phyloP scores from a whole-genome alignment of 805 yeast species.

The Spathaspora arborariae region DNA sequence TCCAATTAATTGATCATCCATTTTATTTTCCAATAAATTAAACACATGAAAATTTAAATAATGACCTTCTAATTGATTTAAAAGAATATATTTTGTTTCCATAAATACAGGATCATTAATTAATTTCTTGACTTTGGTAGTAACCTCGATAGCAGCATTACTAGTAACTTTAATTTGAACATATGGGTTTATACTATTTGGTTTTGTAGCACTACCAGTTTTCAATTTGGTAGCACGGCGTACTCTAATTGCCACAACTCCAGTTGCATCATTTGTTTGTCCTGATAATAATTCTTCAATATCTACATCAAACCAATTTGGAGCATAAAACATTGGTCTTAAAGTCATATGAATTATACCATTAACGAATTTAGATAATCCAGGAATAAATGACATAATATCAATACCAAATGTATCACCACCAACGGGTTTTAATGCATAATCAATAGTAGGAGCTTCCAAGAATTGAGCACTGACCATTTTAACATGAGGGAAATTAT shows the following conservation, averaged over 20 bases:
- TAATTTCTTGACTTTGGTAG: conserved; percentile 55
- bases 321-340: conserved; percentile 79
- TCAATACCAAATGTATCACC: conserved; percentile 87
- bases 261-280: conserved; percentile 63
- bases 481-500: conserved; percentile 75
- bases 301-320: conserved; percentile 72
- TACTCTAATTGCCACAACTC: conserved; percentile 63
- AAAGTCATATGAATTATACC: conserved; percentile 63
- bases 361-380: conserved; percentile 69
- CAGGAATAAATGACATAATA: conserved; percentile 81
- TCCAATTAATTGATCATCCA: conserved; percentile 49
- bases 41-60: conserved; percentile 49
- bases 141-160: conserved; percentile 43
- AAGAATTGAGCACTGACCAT: conserved; percentile 66
- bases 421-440: conserved; percentile 80
- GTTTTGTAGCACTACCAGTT: conserved; percentile 35
- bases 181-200: conserved; percentile 51
- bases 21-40: conserved; percentile 50
- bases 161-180: conserved; percentile 37
- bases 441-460: conserved; percentile 77
- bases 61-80: conserved; percentile 54
- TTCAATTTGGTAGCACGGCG: conserved; percentile 50
- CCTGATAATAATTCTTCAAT: conserved; percentile 68
- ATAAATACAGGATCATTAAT: conserved; percentile 61
- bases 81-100: conserved; percentile 60